Percentiles rank a stretch among this genome's conserved stretches.
phyloP scores from a whole-genome alignment of 257 asterid genomes.

The Solanum phureja region DNA sequence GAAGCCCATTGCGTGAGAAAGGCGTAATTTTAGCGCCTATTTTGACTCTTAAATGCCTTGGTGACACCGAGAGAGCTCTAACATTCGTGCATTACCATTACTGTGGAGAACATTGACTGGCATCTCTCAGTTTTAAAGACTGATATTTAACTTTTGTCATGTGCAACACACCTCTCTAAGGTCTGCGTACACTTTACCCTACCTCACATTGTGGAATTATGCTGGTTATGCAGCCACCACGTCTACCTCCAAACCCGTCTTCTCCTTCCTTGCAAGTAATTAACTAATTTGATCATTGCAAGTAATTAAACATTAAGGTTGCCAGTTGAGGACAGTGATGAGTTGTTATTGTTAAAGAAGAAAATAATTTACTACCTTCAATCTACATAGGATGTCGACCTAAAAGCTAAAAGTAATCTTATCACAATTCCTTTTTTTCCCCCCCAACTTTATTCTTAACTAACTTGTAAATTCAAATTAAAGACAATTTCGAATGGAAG shows the following conservation, averaged over 20 bases:
- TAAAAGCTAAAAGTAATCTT: not conserved
- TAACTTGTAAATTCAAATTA: not conserved
- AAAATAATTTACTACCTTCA: not conserved
- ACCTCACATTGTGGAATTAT: not conserved
- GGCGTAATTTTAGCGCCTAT: not conserved
- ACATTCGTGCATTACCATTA: not conserved
- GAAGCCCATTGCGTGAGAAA: not conserved
- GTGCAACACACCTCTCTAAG: not conserved
- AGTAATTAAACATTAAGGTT: not conserved
- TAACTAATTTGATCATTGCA: not conserved
- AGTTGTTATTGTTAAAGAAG: not conserved
- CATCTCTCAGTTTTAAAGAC: not conserved
- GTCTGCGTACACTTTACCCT: not conserved
- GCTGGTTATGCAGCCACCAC: not conserved
- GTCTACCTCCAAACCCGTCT: not conserved
- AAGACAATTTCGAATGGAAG: not conserved
- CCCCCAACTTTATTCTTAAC: not conserved
- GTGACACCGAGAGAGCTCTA: not conserved
- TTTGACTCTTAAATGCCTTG: not conserved
- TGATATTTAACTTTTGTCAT: not conserved
- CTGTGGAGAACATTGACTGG: not conserved
- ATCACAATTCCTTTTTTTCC: not conserved
- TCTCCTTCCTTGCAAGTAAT: not conserved
- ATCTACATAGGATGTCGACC: not conserved
- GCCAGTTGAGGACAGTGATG: not conserved